A percentile compares a stretch with the other conserved stretches of the same genome.
phyloP scores from a whole-genome alignment of 495 filamentous ascomycete genomes.

The Penicillium paxilli region DNA sequence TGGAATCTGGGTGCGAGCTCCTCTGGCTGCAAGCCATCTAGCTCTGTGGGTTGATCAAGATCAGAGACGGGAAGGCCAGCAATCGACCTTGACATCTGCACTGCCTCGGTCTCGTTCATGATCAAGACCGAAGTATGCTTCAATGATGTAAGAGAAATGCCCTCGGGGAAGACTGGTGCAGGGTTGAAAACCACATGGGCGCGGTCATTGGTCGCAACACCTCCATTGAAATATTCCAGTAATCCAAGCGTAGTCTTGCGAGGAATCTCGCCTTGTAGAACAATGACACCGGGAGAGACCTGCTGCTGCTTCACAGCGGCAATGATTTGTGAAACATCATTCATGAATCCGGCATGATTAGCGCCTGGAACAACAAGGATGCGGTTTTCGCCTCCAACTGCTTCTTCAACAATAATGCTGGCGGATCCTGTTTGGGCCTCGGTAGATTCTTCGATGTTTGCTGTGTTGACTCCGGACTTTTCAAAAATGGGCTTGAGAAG shows the following conservation, averaged over 20 bases:
- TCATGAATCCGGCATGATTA: slow-evolving; percentile 52
- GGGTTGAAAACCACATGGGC: slow-evolving; percentile 56
- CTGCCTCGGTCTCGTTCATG: slow-evolving; percentile 82
- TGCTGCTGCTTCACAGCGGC: background rate
- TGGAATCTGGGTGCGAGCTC: slow-evolving; percentile 53
- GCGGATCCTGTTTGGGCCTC: slow-evolving; percentile 24
- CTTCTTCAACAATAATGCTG: slow-evolving; percentile 29
- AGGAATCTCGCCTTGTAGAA: slow-evolving; percentile 82
- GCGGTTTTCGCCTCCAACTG: slow-evolving; percentile 62
- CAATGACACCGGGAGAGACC: slow-evolving; percentile 52
- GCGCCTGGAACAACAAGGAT: slow-evolving; percentile 75
- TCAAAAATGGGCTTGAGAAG: slow-evolving; percentile 21
- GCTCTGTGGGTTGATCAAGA: background rate
- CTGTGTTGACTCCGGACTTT: slow-evolving; percentile 21
- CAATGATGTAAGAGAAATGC: slow-evolving; percentile 54
- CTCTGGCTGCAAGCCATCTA: slow-evolving; percentile 28
- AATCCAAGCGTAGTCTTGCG: slow-evolving; percentile 63
- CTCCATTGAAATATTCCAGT: slow-evolving; percentile 50
- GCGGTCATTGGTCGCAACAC: background rate
- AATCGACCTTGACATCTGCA: slow-evolving; percentile 50
- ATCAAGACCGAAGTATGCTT: slow-evolving; percentile 65
- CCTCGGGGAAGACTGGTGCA: slow-evolving; percentile 59
- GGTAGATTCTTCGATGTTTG: slow-evolving; percentile 11
- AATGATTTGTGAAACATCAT: slow-evolving; percentile 9
- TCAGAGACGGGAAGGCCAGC: slow-evolving; percentile 13